phyloP scores from a whole-genome alignment of 2,329 filamentous ascomycete genomes.

The Paecilomyces variotii region DNA sequence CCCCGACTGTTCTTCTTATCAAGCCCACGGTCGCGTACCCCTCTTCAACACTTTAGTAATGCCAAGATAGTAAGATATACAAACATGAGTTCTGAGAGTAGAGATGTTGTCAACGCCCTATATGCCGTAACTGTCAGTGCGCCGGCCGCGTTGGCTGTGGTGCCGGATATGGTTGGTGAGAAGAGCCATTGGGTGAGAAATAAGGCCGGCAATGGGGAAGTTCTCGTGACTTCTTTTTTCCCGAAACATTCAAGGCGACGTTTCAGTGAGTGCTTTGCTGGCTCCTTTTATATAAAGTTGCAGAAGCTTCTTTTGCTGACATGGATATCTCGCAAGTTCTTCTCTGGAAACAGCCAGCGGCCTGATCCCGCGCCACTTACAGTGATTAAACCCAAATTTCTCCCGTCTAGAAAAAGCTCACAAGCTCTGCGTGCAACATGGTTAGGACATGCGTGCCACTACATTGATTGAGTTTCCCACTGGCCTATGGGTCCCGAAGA shows the following conservation, averaged over 20 bases:
- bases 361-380: conserved; percentile 8
- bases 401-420: conserved; percentile 4
- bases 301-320: neutral
- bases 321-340: conserved; percentile 4
- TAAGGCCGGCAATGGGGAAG: conserved; percentile 1
- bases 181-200: conserved; percentile 7
- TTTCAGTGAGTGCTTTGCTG: conserved; percentile 2
- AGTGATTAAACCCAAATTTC: conserved; percentile 7
- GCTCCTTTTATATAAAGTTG: neutral
- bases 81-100: neutral
- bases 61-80: neutral
- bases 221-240: conserved; percentile 4
- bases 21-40: neutral
- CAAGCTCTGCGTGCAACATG: conserved; percentile 59
- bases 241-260: conserved; percentile 6
- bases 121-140: neutral
- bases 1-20: neutral
- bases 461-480: conserved; percentile 75
- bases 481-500: conserved; percentile 69
- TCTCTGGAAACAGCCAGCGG: conserved; percentile 7
- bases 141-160: neutral
- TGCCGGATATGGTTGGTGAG: conserved; percentile 4
- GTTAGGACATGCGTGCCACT: conserved; percentile 86
- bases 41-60: neutral
- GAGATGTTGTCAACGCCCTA: neutral